These are phyloP conservation scores for Chrysosporium queenslandicum DNA, from an alignment of 2,329 filamentous ascomycete species.

Conservation along the genomic window DNA sequence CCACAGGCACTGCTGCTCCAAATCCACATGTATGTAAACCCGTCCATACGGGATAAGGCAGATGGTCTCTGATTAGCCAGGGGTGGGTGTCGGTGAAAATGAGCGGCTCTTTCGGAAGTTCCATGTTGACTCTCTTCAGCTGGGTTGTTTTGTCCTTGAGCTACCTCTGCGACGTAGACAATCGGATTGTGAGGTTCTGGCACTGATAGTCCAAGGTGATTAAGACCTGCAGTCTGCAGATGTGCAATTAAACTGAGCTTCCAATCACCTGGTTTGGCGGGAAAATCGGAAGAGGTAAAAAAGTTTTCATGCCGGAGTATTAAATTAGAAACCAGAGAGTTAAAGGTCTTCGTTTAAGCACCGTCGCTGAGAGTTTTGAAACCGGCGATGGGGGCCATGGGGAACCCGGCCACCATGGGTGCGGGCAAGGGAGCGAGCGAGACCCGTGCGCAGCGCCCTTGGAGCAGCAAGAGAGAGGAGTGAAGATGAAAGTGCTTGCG, in stretches of 20 bases:
- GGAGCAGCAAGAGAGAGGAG: no score
- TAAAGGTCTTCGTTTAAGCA: no score
- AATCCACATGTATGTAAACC: no score
- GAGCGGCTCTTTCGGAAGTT: not conserved
- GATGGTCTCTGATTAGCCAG: not conserved
- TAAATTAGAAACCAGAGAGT: not conserved
- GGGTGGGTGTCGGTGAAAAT: not conserved
- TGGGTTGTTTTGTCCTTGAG: no score
- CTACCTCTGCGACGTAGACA: no score
- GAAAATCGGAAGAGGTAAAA: not conserved
- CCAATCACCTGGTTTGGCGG: slow-evolving; percentile 5
- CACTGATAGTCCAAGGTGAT: not conserved
- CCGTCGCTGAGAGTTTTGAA: not conserved
- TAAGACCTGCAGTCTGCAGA: no score
- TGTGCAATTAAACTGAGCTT: not conserved
- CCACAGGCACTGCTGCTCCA: not conserved
- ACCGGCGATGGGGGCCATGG: not conserved
- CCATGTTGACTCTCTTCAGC: not conserved
- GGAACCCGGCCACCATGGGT: no score
- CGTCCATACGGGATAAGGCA: not conserved
- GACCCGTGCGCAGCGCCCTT: no score
- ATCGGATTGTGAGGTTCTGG: not conserved
- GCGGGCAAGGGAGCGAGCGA: no score
- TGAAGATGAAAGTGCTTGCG: no score
- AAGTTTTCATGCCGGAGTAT: not conserved